phyloP scores from a whole-genome alignment of 805 yeast species.

The Candida maltosa region DNA sequence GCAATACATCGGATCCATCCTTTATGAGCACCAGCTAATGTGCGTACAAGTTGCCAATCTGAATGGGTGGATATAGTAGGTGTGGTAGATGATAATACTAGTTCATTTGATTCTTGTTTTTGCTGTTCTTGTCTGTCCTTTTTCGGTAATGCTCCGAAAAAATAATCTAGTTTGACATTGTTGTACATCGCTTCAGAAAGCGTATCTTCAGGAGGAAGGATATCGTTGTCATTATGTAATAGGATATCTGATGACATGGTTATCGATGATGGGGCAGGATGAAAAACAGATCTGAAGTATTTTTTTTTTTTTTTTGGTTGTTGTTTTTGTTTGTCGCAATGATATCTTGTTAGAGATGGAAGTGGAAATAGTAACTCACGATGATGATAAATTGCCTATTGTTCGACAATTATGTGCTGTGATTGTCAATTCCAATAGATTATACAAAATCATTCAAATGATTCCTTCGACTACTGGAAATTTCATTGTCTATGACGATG shows the following conservation, averaged over 20 bases:
- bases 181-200: slow-evolving; percentile 31
- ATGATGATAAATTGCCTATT: no score
- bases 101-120: slow-evolving; percentile 1
- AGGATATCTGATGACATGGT: slow-evolving; percentile 2
- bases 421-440: background rate
- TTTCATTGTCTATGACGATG: slow-evolving; percentile 3
- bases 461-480: slow-evolving; percentile 2
- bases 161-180: slow-evolving; percentile 22
- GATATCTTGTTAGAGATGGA: slow-evolving; percentile 1
- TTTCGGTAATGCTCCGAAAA: slow-evolving; percentile 8
- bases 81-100: background rate
- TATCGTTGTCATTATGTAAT: slow-evolving; percentile 6
- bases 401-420: slow-evolving; percentile 2
- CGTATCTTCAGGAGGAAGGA: slow-evolving; percentile 26
- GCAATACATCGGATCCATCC: slow-evolving; percentile 90
- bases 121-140: slow-evolving; percentile 3
- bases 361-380: no score
- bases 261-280: background rate
- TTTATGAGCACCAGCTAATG: slow-evolving; percentile 77
- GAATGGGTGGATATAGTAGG: background rate
- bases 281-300: background rate
- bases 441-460: slow-evolving; percentile 6
- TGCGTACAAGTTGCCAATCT: slow-evolving; percentile 65
- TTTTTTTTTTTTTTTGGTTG: slow-evolving; percentile 1
- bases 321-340: background rate